Conservation (phyloP, 495 filamentous ascomycete genomes). For the Penicillium fimorum region DNA sequence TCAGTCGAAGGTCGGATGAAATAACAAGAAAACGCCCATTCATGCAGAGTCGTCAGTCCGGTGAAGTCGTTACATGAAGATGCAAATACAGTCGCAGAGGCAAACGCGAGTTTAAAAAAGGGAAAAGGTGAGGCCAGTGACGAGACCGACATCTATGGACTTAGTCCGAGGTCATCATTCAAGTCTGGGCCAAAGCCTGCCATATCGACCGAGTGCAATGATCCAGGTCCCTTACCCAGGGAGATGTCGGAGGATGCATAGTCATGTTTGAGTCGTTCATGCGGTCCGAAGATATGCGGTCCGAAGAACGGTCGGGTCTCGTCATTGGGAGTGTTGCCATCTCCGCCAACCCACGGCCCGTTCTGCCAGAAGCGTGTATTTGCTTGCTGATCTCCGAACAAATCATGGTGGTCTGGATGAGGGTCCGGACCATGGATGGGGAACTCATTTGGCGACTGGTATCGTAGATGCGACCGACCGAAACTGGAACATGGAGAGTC, state of each 20-base stretch:
- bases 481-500: conserved; percentile 50
- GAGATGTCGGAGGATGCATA: conserved; percentile 52
- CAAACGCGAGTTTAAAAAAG: conserved; percentile 13
- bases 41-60: conserved; percentile 48
- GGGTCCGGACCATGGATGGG: conserved; percentile 40
- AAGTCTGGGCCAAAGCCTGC: conserved; percentile 47
- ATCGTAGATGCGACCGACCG: conserved; percentile 48
- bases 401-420: conserved; percentile 48
- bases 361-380: conserved; percentile 52
- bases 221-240: conserved; percentile 45
- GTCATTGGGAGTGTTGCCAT: conserved; percentile 51
- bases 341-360: conserved; percentile 47
- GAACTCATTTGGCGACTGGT: conserved; percentile 47
- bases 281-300: conserved; percentile 39
- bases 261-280: conserved; percentile 50
- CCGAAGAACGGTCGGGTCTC: conserved; percentile 50
- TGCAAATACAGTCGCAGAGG: conserved; percentile 34
- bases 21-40: conserved; percentile 45
- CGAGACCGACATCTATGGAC: conserved; percentile 31
- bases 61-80: conserved; percentile 49
- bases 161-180: conserved; percentile 44
- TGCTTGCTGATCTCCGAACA: conserved; percentile 50
- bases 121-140: conserved; percentile 4
- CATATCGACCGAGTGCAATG: conserved; percentile 50
- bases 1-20: conserved; percentile 25